phyloP scores from a whole-genome alignment of 2,329 filamentous ascomycete species.

The Hirsutella rhossiliensis region DNA sequence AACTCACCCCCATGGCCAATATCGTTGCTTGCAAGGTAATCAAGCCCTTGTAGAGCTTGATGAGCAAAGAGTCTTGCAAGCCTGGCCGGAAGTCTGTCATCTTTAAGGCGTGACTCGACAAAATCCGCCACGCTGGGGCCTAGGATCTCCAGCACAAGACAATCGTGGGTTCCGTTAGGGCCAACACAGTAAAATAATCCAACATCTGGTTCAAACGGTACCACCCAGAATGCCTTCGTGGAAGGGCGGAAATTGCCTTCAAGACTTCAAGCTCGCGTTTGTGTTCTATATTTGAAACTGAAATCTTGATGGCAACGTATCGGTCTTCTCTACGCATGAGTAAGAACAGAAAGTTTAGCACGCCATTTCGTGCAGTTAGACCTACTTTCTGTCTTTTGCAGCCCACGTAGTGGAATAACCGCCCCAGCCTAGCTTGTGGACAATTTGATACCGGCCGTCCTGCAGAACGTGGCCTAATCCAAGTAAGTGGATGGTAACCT shows the following conservation, averaged over 20 bases:
- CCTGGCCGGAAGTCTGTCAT: not conserved
- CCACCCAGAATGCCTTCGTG: not conserved
- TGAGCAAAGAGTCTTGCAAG: not conserved
- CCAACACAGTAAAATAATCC: not conserved
- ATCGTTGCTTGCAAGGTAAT: slow-evolving; percentile 3
- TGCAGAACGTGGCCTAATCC: not conserved
- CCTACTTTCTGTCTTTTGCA: not conserved
- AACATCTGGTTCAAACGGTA: not conserved
- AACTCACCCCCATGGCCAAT: slow-evolving; percentile 11
- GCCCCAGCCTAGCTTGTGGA: not conserved
- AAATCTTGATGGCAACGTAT: not conserved
- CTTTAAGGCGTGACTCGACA: not conserved
- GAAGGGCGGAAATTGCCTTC: not conserved
- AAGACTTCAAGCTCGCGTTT: not conserved
- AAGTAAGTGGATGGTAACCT: not conserved
- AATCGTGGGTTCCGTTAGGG: not conserved
- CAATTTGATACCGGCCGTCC: not conserved
- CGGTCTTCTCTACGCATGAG: not conserved
- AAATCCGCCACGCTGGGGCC: not conserved
- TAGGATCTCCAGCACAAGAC: not conserved
- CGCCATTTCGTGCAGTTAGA: not conserved
- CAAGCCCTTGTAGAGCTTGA: slow-evolving; percentile 1
- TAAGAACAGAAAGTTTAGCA: not conserved
- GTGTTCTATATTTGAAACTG: not conserved
- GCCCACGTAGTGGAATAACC: not conserved